Evolutionary conservation across 83 land plant species (phyloP).

Genomic region (Picea abies): DNA sequence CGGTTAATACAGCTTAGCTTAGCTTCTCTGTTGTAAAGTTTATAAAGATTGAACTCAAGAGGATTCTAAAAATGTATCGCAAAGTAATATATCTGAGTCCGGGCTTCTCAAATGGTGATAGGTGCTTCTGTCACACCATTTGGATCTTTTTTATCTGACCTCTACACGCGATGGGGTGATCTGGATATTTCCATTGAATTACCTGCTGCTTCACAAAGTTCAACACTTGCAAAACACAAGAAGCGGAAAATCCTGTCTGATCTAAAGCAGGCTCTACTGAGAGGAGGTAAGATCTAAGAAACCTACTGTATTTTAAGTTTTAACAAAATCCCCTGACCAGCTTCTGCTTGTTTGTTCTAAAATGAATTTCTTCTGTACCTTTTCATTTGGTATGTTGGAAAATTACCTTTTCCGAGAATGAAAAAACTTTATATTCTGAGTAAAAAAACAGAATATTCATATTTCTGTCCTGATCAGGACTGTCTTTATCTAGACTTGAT

Average conservation of each 20-base stretch:
- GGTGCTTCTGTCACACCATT: slow-evolving; percentile 66
- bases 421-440: too few relatives aligned
- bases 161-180: slow-evolving; percentile 63
- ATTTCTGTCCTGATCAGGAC: too few relatives aligned
- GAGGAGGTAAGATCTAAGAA: slow-evolving; percentile 11
- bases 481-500: too few relatives aligned
- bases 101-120: slow-evolving; percentile 5
- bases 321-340: not conserved
- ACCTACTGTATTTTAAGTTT: not conserved
- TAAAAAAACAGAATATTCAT: too few relatives aligned
- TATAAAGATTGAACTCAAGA: not conserved
- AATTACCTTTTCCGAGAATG: not conserved
- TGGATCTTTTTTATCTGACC: slow-evolving; percentile 72
- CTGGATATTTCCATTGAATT: slow-evolving; percentile 66
- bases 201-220: slow-evolving; percentile 22
- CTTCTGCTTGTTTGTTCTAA: not conserved
- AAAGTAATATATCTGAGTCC: not conserved
- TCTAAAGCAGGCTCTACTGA: slow-evolving; percentile 29
- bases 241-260: not conserved
- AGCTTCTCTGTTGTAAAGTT: not conserved
- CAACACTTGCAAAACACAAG: slow-evolving; percentile 28
- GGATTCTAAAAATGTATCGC: not conserved
- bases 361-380: not conserved
- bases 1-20: not conserved
- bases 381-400: not conserved